Evolutionary conservation across 345 rosid genomes (phyloP).

Genomic region (Eutrema yunnanense): DNA sequence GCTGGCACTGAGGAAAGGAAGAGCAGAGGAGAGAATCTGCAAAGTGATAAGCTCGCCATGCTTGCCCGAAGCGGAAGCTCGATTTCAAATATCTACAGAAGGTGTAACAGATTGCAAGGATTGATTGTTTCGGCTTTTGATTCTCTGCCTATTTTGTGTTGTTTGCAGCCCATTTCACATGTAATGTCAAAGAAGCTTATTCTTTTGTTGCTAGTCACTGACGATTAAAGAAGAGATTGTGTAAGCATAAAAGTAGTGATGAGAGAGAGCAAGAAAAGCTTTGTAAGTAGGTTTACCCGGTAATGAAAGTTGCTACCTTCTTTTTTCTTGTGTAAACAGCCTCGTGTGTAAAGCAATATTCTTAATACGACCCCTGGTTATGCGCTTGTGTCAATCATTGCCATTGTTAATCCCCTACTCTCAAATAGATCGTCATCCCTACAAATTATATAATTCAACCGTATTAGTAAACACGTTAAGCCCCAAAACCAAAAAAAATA

Average conservation of each 20-base stretch:
- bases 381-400: no score
- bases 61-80: conserved; percentile 86
- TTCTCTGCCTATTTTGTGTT: not conserved
- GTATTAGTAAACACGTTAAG: no score
- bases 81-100: conserved; percentile 79
- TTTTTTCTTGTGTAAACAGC: not conserved
- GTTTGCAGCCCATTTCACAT: not conserved
- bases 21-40: conserved; percentile 95
- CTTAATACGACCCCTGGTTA: no score
- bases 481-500: no score
- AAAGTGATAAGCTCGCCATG: conserved; percentile 98
- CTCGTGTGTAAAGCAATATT: not conserved
- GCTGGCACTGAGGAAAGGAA: conserved; percentile 85
- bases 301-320: conserved; percentile 7
- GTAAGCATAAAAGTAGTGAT: conserved; percentile 11
- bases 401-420: no score
- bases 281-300: conserved; percentile 11
- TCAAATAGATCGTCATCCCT: no score
- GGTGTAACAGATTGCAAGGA: conserved; percentile 90
- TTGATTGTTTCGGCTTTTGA: conserved; percentile 25
- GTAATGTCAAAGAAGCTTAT: not conserved
- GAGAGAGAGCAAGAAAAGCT: not conserved
- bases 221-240: not conserved
- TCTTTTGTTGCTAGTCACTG: not conserved
- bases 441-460: no score